Evolutionary conservation across 2,329 filamentous ascomycete genomes (phyloP).

Genomic region (Verticillium longisporum): DNA sequence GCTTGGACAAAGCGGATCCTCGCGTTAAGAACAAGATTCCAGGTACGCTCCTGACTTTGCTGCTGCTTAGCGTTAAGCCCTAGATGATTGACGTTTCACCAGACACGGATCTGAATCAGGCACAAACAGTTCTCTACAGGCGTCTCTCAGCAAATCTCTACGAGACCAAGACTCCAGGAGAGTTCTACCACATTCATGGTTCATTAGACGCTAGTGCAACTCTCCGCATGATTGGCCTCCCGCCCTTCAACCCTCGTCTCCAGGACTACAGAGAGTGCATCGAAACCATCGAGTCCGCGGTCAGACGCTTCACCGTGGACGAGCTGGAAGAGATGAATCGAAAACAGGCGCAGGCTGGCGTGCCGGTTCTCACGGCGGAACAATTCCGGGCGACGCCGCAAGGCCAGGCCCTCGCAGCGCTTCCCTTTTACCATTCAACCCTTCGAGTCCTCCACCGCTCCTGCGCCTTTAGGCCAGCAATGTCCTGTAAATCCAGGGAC

Average conservation of each 20-base stretch:
- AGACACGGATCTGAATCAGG: constrained; percentile 60
- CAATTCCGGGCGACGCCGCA: constrained; percentile 46
- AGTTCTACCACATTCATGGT: constrained; percentile 63
- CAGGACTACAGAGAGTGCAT: constrained; percentile 48
- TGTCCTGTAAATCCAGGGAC: background rate
- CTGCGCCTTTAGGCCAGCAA: constrained; percentile 24
- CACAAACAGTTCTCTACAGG: constrained; percentile 59
- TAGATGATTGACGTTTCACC: background rate
- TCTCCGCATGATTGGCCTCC: constrained; percentile 57
- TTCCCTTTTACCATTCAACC: constrained; percentile 34
- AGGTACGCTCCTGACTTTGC: constrained; percentile 6
- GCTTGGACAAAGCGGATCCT: constrained; percentile 39
- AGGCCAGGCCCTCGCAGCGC: constrained; percentile 25
- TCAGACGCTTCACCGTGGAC: constrained; percentile 39
- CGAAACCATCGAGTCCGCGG: constrained; percentile 44
- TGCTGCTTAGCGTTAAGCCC: background rate
- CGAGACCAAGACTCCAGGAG: constrained; percentile 48
- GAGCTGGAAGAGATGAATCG: constrained; percentile 48
- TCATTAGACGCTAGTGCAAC: constrained; percentile 58
- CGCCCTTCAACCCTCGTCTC: constrained; percentile 49
- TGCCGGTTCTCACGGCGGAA: constrained; percentile 44
- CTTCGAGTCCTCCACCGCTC: constrained; percentile 36
- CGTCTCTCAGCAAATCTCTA: constrained; percentile 61
- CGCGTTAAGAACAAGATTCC: constrained; percentile 28
- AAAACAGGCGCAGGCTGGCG: constrained; percentile 44